Evolutionary conservation across 306 rosid species (phyloP).

Genomic region (Geum urbanum): DNA sequence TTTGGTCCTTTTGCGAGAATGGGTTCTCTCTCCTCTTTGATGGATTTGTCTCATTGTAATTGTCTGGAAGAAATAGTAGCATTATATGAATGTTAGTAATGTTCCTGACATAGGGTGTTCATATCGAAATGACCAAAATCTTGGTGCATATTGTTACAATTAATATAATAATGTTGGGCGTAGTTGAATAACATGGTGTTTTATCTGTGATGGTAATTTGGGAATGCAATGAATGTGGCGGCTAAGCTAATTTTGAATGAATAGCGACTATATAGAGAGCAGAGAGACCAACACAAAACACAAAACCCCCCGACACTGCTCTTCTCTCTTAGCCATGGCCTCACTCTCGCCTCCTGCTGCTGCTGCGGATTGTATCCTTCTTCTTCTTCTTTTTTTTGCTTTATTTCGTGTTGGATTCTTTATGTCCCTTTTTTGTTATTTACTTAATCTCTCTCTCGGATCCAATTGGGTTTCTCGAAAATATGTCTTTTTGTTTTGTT

Average conservation of each 20-base stretch:
- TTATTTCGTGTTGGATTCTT: not conserved
- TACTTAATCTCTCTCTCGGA: conserved; percentile 14
- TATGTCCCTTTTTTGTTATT: not conserved
- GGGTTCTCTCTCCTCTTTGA: no score
- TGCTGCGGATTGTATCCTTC: conserved; percentile 73
- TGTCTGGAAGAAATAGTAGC: no score
- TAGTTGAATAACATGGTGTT: no score
- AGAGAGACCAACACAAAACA: not conserved
- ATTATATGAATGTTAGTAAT: no score
- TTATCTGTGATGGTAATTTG: not conserved
- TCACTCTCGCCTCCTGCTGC: conserved; percentile 55
- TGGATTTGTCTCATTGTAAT: no score
- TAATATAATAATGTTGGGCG: no score
- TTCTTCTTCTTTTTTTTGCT: not conserved
- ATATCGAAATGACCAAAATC: no score
- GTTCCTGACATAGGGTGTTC: no score
- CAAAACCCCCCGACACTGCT: conserved; percentile 12
- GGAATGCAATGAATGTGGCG: conserved; percentile 2
- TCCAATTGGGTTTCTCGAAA: conserved; percentile 9
- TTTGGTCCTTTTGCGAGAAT: not conserved
- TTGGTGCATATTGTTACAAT: no score
- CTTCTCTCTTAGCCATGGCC: conserved; percentile 44
- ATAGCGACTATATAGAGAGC: not conserved
- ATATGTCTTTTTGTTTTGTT: not conserved
- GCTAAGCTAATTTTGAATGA: conserved; percentile 8